phyloP scores from a whole-genome alignment of 169 alveolate genomes.

The Cytauxzoon felis region DNA sequence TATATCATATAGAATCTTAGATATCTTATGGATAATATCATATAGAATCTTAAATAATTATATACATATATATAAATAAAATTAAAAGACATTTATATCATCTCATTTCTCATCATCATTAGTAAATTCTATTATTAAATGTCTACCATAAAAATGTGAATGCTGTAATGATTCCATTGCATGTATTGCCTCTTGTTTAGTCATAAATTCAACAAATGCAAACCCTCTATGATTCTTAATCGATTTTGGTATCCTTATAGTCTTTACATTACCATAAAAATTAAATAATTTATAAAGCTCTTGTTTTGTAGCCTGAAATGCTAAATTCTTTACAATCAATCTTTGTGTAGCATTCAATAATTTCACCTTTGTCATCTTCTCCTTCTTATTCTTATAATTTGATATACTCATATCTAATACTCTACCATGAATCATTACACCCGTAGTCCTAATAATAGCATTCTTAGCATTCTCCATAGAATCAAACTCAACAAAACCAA shows the following conservation, averaged over 20 bases:
- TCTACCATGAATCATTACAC: constrained; percentile 63
- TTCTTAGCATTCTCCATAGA: constrained; percentile 67
- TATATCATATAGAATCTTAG: too few species aligned
- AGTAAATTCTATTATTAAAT: constrained; percentile 84
- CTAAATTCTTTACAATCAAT: constrained; percentile 87
- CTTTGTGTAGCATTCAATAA: constrained; percentile 72
- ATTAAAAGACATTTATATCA: too few species aligned
- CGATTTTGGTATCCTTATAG: constrained; percentile 91
- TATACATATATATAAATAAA: too few species aligned
- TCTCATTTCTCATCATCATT: too few species aligned
- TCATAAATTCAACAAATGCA: constrained; percentile 88
- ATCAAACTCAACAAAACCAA: constrained; percentile 88
- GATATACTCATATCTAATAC: constrained; percentile 68
- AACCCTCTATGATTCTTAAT: constrained; percentile 88
- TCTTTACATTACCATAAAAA: constrained; percentile 83
- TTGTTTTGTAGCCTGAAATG: constrained; percentile 90
- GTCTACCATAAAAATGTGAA: constrained; percentile 91
- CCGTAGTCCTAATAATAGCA: constrained; percentile 67
- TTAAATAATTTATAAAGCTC: constrained; percentile 87
- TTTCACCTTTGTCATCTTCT: constrained; percentile 46
- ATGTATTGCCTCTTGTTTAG: constrained; percentile 80
- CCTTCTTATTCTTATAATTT: too few species aligned
- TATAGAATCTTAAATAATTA: too few species aligned
- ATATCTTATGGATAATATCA: too few species aligned
- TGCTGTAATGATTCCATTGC: constrained; percentile 86